These are phyloP conservation scores for Pythium scleroteichum DNA, from an alignment of 352 stramenopile species.

Conservation along the genomic window DNA sequence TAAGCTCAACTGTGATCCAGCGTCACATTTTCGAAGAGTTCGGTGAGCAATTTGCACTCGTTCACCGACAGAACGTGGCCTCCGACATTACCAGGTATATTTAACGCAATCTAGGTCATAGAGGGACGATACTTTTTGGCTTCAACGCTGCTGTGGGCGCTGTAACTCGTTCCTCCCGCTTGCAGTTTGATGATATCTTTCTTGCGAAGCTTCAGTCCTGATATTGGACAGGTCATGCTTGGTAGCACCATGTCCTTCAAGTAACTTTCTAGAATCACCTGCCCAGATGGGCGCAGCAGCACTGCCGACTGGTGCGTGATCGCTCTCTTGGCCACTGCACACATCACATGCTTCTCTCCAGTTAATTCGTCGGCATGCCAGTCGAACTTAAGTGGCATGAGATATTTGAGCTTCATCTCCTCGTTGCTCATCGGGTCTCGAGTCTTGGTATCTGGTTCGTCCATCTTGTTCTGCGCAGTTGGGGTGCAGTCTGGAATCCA, in stretches of 20 bases:
- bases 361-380: constrained; percentile 41
- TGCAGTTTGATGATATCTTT: constrained; percentile 86
- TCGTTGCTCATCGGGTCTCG: constrained; percentile 83
- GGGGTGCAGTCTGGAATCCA: constrained; percentile 88
- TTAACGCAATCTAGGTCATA: constrained; percentile 65
- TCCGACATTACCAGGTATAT: constrained; percentile 56
- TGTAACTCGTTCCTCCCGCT: constrained; percentile 75
- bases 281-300: constrained; percentile 73
- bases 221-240: constrained; percentile 84
- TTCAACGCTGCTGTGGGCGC: constrained; percentile 83
- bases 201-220: constrained; percentile 82
- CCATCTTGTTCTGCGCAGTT: constrained; percentile 45
- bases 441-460: constrained; percentile 69
- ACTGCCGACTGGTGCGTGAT: constrained; percentile 80
- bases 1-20: constrained; percentile 36
- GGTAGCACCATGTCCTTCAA: constrained; percentile 84
- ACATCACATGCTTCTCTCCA: constrained; percentile 53
- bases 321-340: constrained; percentile 81
- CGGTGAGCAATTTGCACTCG: constrained; percentile 48
- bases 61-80: constrained; percentile 36
- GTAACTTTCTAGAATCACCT: constrained; percentile 79
- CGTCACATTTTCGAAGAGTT: constrained; percentile 27
- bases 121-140: constrained; percentile 85
- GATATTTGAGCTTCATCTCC: constrained; percentile 84
- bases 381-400: constrained; percentile 87